Conservation (phyloP, 805 yeast genomes). For the Huiozyma naganishii region DNA sequence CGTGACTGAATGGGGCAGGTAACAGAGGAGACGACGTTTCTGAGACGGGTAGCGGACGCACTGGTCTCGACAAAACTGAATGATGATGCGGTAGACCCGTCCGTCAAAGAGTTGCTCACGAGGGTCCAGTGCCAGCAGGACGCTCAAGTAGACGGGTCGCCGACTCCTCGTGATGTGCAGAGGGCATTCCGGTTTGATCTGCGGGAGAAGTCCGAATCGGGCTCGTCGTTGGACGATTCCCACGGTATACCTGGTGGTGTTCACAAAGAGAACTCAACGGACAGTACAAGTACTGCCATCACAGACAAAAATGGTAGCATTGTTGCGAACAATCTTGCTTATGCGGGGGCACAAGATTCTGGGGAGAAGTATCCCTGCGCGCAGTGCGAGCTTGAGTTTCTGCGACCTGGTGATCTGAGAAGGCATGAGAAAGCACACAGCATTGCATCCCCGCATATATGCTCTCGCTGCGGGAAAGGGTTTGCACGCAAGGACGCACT, state of each 20-base stretch:
- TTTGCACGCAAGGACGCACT: slow-evolving; percentile 77
- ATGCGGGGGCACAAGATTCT: background rate
- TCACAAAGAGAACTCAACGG: no score
- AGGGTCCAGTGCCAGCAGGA: slow-evolving; percentile 13
- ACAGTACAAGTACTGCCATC: background rate
- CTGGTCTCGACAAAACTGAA: slow-evolving; percentile 22
- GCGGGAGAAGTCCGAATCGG: no score
- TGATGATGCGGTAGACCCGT: slow-evolving; percentile 20
- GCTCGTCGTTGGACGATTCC: no score
- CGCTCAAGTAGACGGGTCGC: background rate
- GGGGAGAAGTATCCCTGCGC: slow-evolving; percentile 42
- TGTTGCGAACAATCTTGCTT: background rate
- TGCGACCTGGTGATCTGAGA: slow-evolving; percentile 58
- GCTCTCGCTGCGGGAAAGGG: slow-evolving; percentile 69
- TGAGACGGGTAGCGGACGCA: slow-evolving; percentile 26
- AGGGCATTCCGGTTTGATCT: no score
- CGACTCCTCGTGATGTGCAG: background rate
- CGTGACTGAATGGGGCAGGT: slow-evolving; percentile 2
- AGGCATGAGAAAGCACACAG: slow-evolving; percentile 70
- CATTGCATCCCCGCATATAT: slow-evolving; percentile 59
- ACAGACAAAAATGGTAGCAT: no score
- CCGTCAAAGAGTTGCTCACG: slow-evolving; percentile 21
- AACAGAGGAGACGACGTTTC: slow-evolving; percentile 22
- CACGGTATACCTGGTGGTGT: no score
- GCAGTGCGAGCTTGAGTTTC: slow-evolving; percentile 52